Evolutionary conservation across 78 protist genomes (phyloP).

Genomic region (Protostelium mycophagum): DNA sequence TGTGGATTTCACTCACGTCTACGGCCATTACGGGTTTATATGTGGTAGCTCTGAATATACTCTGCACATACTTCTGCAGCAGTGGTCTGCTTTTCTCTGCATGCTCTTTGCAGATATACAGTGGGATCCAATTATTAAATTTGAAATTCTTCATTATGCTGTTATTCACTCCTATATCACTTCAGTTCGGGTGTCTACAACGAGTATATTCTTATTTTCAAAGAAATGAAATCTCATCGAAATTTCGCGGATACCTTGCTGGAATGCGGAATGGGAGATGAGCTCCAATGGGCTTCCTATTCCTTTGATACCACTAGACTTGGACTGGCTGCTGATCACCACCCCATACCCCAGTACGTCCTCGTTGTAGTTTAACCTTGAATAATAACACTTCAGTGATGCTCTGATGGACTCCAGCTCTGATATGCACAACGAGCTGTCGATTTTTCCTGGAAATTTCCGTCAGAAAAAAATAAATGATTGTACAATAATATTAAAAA

Average conservation of each 20-base stretch:
- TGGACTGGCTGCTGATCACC: not conserved
- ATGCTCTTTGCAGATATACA: constrained; percentile 37
- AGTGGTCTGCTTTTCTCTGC: constrained; percentile 36
- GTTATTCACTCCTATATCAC: constrained; percentile 50
- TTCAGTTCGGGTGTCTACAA: too few species aligned
- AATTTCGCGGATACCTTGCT: not conserved
- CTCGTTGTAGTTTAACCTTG: constrained; percentile 28
- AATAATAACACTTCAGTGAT: constrained; percentile 41
- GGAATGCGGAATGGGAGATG: not conserved
- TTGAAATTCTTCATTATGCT: constrained; percentile 29
- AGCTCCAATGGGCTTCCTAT: constrained; percentile 4
- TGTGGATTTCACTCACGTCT: not conserved
- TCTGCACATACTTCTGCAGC: constrained; percentile 11
- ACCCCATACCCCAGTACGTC: constrained; percentile 52
- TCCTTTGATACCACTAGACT: not conserved
- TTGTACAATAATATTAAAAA: too few species aligned
- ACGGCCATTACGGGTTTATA: constrained; percentile 32
- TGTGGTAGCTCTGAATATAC: not conserved
- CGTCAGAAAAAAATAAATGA: too few species aligned
- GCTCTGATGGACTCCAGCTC: constrained; percentile 10
- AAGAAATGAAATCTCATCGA: too few species aligned
- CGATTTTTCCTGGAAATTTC: not conserved
- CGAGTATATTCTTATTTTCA: too few species aligned
- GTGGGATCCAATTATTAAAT: constrained; percentile 58
- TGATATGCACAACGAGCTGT: not conserved